Conservation (phyloP, 2,329 filamentous ascomycete genomes). For the Huntiella savannae region DNA sequence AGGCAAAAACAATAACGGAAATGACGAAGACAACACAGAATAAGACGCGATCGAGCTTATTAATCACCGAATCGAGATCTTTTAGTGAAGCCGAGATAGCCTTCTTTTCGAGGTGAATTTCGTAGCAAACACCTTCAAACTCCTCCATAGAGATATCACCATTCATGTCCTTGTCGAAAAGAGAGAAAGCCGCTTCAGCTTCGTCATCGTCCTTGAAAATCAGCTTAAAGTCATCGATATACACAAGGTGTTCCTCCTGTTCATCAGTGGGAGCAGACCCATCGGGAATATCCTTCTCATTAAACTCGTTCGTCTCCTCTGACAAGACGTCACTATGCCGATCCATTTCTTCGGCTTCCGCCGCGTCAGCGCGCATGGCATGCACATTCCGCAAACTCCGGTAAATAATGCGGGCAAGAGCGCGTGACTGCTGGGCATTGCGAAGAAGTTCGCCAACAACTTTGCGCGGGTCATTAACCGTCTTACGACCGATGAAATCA, state of each 20-base stretch:
- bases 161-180: conserved; percentile 94
- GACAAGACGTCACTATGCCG: neutral
- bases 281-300: conserved; percentile 5
- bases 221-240: conserved; percentile 54
- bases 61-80: conserved; percentile 82
- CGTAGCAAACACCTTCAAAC: conserved; percentile 78
- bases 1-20: conserved; percentile 68
- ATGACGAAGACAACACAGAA: conserved; percentile 71
- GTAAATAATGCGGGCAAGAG: conserved; percentile 72
- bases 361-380: neutral
- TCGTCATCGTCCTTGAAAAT: conserved; percentile 74
- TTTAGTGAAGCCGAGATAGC: conserved; percentile 88
- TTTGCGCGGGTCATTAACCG: conserved; percentile 60
- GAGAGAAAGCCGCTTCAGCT: conserved; percentile 68
- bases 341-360: neutral
- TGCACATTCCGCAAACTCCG: conserved; percentile 42
- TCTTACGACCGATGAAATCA: conserved; percentile 66
- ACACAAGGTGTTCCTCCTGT: conserved; percentile 55
- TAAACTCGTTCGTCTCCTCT: neutral
- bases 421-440: conserved; percentile 55
- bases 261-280: neutral
- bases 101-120: conserved; percentile 87
- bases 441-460: conserved; percentile 63
- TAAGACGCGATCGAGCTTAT: conserved; percentile 76
- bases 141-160: conserved; percentile 94